phyloP scores from a whole-genome alignment of 2,329 filamentous ascomycete species.

The Neofusicoccum laricinum region DNA sequence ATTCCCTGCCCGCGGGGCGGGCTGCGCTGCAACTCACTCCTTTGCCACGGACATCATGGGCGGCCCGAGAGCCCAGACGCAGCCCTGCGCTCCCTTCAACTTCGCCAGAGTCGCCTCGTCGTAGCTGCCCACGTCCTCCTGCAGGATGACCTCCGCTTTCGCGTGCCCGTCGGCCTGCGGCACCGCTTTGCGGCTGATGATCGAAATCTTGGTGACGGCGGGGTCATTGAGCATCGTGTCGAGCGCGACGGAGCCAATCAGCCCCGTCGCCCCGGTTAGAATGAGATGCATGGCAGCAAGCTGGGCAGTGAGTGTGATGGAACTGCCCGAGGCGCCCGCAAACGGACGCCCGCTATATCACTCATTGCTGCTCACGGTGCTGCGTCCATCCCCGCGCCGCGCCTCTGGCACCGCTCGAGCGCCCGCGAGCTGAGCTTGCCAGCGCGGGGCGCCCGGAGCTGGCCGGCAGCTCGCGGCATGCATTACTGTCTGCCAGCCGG shows the following conservation, averaged over 20 bases:
- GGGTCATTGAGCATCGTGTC: slow-evolving; percentile 35
- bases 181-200: slow-evolving; percentile 65
- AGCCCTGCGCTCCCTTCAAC: slow-evolving; percentile 63
- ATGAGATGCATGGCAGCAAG: slow-evolving; percentile 38
- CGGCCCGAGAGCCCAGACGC: slow-evolving; percentile 72
- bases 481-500: background rate
- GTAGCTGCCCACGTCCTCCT: slow-evolving; percentile 66
- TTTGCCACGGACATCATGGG: slow-evolving; percentile 58
- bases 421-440: background rate
- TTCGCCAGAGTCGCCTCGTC: slow-evolving; percentile 55
- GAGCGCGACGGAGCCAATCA: slow-evolving; percentile 40
- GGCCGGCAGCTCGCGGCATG: background rate
- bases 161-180: slow-evolving; percentile 59
- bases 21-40: slow-evolving; percentile 45
- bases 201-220: slow-evolving; percentile 62
- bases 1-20: background rate
- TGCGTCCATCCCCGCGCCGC: background rate
- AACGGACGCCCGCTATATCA: background rate
- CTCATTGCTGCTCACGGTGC: background rate
- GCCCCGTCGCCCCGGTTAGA: slow-evolving; percentile 45
- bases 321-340: background rate
- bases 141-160: slow-evolving; percentile 60
- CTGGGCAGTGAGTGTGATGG: background rate
- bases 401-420: background rate
- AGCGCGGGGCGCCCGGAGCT: background rate